Conservation (phyloP, 139 green algal genomes). For the Zygnema circumcarinatum region DNA sequence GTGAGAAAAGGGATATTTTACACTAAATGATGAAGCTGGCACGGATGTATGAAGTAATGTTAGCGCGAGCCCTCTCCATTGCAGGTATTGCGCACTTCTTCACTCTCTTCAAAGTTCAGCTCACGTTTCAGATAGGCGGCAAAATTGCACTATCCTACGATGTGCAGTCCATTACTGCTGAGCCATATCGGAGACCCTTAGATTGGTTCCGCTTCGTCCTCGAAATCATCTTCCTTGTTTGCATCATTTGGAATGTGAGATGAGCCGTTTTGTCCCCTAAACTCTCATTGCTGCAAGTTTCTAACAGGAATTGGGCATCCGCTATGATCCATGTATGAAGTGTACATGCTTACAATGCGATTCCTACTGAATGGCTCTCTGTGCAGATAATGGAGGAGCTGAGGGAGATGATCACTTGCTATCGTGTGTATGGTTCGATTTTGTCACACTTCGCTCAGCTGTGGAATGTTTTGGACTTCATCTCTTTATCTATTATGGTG, state of each 20-base stretch:
- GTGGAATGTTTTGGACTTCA: slow-evolving; percentile 19
- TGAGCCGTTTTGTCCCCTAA: too few relatives aligned
- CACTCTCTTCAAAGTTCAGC: not conserved
- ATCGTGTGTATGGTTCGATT: not conserved
- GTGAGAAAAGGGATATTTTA: too few relatives aligned
- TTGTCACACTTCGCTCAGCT: not conserved
- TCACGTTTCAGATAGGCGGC: slow-evolving; percentile 39
- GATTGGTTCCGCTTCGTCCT: slow-evolving; percentile 7
- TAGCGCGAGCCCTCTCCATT: too few relatives aligned
- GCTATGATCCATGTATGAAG: too few relatives aligned
- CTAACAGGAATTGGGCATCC: too few relatives aligned
- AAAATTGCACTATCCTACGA: slow-evolving; percentile 32
- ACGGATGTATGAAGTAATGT: not conserved
- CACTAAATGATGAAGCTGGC: too few relatives aligned
- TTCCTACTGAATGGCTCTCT: too few relatives aligned
- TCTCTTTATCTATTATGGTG: slow-evolving; percentile 23
- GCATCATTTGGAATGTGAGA: slow-evolving; percentile 6
- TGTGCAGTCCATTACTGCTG: not conserved
- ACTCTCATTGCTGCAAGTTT: too few relatives aligned
- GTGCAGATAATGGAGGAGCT: not conserved
- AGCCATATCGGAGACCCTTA: slow-evolving; percentile 3
- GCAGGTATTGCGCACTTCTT: slow-evolving; percentile 15
- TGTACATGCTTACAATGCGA: too few relatives aligned
- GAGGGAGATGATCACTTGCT: not conserved
- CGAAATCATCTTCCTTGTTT: slow-evolving; percentile 4